phyloP scores from a whole-genome alignment of 2,329 filamentous ascomycete genomes.

The Botrytis sinoallii region DNA sequence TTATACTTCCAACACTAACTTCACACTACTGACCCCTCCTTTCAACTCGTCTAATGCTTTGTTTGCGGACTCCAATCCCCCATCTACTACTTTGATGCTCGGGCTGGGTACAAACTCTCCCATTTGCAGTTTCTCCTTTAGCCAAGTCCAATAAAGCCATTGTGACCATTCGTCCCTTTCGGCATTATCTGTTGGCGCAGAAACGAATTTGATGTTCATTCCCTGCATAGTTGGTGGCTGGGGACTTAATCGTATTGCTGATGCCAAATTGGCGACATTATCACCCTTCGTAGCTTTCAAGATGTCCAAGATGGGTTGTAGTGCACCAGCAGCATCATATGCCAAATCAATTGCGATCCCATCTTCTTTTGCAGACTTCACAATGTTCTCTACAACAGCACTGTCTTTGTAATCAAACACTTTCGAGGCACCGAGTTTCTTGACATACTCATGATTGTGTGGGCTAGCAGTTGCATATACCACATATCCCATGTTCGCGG shows the following conservation, averaged over 20 bases:
- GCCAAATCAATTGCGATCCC: conserved; percentile 13
- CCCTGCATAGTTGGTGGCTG: conserved; percentile 28
- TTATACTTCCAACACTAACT: conserved; percentile 37
- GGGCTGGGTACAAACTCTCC: conserved; percentile 39
- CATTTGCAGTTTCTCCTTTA: conserved; percentile 27
- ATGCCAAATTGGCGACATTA: conserved; percentile 47
- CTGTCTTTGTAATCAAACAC: conserved; percentile 27
- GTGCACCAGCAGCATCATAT: conserved; percentile 16
- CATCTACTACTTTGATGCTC: conserved; percentile 41
- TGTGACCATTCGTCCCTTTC: conserved; percentile 37
- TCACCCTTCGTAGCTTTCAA: conserved; percentile 51
- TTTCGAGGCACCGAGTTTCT: conserved; percentile 23
- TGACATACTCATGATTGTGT: conserved; percentile 27
- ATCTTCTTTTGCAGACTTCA: conserved; percentile 27
- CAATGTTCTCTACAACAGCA: conserved; percentile 31
- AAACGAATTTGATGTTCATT: conserved; percentile 33
- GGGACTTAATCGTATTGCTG: conserved; percentile 55
- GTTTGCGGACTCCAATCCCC: conserved; percentile 37
- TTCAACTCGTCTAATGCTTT: conserved; percentile 42
- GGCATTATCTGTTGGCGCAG: conserved; percentile 48
- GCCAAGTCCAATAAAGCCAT: conserved; percentile 29
- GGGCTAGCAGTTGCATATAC: conserved; percentile 40
- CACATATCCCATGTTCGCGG: conserved; percentile 41
- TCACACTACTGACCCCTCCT: conserved; percentile 43
- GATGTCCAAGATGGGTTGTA: conserved; percentile 46